These are phyloP conservation scores for Pestalotiopsis sp. DNA, from an alignment of 2,329 filamentous ascomycete genomes.

Conservation along the genomic window DNA sequence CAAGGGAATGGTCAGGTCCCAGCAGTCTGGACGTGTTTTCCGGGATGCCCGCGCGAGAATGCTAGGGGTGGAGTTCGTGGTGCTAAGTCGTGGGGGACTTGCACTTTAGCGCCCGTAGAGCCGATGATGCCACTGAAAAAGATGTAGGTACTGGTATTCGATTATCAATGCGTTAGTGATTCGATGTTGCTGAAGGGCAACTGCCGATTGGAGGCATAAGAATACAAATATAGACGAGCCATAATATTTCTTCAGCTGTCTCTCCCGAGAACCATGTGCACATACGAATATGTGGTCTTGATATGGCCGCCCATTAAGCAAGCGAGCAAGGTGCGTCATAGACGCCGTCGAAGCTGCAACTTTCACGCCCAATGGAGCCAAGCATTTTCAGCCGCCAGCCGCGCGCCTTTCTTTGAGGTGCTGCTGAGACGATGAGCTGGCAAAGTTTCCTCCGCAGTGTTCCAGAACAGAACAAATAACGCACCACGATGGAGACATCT, in stretches of 20 bases:
- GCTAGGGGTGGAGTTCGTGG: neutral
- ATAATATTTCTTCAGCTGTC: too few species aligned
- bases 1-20: neutral
- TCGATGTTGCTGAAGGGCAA: neutral
- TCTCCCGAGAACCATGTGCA: neutral
- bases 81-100: neutral
- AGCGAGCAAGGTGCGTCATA: neutral
- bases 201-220: neutral
- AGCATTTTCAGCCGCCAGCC: neutral
- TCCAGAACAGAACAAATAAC: constrained; percentile 22
- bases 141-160: neutral
- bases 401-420: neutral
- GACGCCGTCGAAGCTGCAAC: neutral
- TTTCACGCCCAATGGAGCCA: neutral
- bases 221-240: neutral
- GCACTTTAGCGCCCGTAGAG: constrained; percentile 6
- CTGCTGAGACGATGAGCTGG: neutral
- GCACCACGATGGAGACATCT: constrained; percentile 22
- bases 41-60: constrained; percentile 4
- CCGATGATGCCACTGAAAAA: neutral
- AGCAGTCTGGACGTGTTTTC: constrained; percentile 3
- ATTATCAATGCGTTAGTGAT: neutral
- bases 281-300: neutral
- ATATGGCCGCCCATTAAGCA: neutral
- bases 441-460: constrained; percentile 15